Percentiles rank a stretch among this genome's conserved stretches.
phyloP scores from a whole-genome alignment of 139 green algal species.

The Haematococcus sp. region DNA sequence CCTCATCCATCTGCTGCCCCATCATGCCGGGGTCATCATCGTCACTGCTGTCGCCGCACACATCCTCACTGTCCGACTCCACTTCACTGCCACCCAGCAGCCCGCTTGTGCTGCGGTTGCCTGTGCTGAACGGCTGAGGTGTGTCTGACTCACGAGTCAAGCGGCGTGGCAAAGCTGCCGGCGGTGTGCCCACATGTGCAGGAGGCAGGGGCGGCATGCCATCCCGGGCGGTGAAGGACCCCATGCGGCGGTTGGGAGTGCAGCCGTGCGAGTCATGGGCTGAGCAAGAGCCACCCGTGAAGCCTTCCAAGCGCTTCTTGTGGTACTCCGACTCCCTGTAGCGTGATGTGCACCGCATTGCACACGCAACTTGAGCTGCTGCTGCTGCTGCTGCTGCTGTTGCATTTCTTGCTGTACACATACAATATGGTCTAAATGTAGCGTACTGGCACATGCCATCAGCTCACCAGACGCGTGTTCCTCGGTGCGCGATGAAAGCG shows the following conservation, averaged over 20 bases:
- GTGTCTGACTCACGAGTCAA: too few relatives aligned
- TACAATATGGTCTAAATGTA: background rate
- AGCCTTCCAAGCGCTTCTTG: constrained; percentile 15
- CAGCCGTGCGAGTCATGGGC: background rate
- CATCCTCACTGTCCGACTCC: background rate
- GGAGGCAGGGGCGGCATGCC: constrained; percentile 16
- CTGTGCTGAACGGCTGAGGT: background rate
- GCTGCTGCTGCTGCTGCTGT: background rate
- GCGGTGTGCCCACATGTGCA: background rate
- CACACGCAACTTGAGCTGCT: background rate
- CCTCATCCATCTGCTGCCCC: constrained; percentile 15
- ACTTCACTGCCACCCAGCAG: too few relatives aligned
- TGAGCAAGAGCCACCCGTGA: background rate
- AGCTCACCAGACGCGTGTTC: constrained; percentile 42
- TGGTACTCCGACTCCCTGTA: constrained; percentile 28
- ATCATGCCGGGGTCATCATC: background rate
- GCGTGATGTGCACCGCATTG: too few relatives aligned
- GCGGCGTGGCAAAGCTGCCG: background rate
- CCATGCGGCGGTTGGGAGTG: background rate
- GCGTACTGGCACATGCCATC: background rate
- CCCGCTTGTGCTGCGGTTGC: background rate
- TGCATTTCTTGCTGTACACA: background rate
- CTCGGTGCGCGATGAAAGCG: constrained; percentile 33
- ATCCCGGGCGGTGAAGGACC: constrained; percentile 8
- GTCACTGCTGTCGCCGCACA: background rate